These are phyloP conservation scores for Cryphonectria nitschkei DNA, from an alignment of 2,329 filamentous ascomycete genomes.

Conservation along the genomic window DNA sequence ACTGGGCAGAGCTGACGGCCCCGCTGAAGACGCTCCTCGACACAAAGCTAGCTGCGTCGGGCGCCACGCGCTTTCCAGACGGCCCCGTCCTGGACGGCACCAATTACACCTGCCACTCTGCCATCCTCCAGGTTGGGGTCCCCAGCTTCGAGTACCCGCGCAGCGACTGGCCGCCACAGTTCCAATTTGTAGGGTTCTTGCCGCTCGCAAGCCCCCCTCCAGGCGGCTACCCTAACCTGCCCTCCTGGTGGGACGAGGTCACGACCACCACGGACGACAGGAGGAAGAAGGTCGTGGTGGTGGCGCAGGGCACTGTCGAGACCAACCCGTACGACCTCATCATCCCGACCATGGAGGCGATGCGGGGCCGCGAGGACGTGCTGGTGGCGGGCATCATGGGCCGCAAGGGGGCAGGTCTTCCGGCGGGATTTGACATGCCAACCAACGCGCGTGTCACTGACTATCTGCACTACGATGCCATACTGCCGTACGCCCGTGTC, in stretches of 20 bases:
- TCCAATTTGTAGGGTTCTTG: slow-evolving; percentile 42
- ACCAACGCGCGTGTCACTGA: slow-evolving; percentile 41
- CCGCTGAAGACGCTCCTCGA: slow-evolving; percentile 36
- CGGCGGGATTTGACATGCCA: slow-evolving; percentile 31
- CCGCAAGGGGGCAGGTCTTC: slow-evolving; percentile 37
- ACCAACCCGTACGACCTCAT: slow-evolving; percentile 43
- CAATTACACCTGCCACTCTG: slow-evolving; percentile 42
- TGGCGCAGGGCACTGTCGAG: slow-evolving; percentile 47
- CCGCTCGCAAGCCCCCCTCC: slow-evolving; percentile 30
- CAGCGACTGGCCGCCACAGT: slow-evolving; percentile 41
- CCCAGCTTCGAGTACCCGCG: slow-evolving; percentile 44
- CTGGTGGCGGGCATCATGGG: slow-evolving; percentile 44
- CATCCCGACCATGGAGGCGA: slow-evolving; percentile 42
- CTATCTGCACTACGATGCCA: slow-evolving; percentile 44
- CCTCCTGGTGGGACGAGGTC: slow-evolving; percentile 42
- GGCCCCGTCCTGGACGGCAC: slow-evolving; percentile 39
- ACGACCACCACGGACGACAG: slow-evolving; percentile 14
- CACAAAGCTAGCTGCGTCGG: slow-evolving; percentile 36
- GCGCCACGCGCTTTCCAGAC: slow-evolving; percentile 31
- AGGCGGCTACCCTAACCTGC: slow-evolving; percentile 31
- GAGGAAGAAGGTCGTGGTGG: slow-evolving; percentile 41
- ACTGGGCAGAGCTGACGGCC: slow-evolving; percentile 34
- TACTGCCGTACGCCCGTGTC: slow-evolving; percentile 41
- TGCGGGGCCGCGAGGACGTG: slow-evolving; percentile 35
- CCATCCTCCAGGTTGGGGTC: slow-evolving; percentile 43